Evolutionary conservation across 2,329 filamentous ascomycete species (phyloP).

Genomic region (Trichoderma sp.): DNA sequence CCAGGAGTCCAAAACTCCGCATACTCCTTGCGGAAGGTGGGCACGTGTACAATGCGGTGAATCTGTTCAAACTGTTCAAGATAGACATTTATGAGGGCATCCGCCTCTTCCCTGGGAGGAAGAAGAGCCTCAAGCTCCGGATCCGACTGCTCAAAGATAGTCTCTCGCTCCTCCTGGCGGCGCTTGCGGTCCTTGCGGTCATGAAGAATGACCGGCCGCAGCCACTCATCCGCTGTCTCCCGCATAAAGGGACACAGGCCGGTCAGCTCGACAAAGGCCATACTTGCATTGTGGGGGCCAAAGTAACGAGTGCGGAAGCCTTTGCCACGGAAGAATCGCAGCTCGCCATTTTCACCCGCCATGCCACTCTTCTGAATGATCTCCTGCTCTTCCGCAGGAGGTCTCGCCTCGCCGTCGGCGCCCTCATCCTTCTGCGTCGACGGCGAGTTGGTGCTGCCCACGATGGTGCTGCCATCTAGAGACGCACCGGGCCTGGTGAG

Average conservation of each 20-base stretch:
- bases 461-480: slow-evolving; percentile 52
- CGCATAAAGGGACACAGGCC: slow-evolving; percentile 60
- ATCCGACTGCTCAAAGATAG: slow-evolving; percentile 47
- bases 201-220: slow-evolving; percentile 55
- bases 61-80: slow-evolving; percentile 55
- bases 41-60: slow-evolving; percentile 57
- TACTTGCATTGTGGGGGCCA: slow-evolving; percentile 58
- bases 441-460: slow-evolving; percentile 43
- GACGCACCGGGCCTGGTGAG: slow-evolving; percentile 46
- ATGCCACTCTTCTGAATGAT: slow-evolving; percentile 40
- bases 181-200: slow-evolving; percentile 54
- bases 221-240: slow-evolving; percentile 60
- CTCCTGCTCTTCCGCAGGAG: slow-evolving; percentile 38
- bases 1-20: slow-evolving; percentile 51
- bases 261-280: slow-evolving; percentile 57
- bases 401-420: slow-evolving; percentile 32
- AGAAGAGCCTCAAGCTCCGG: slow-evolving; percentile 49
- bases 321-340: slow-evolving; percentile 57
- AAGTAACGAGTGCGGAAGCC: slow-evolving; percentile 60
- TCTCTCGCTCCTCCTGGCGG: slow-evolving; percentile 52
- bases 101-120: slow-evolving; percentile 46
- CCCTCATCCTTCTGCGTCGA: slow-evolving; percentile 45
- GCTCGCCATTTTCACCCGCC: slow-evolving; percentile 48
- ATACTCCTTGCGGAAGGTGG: slow-evolving; percentile 56
- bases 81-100: slow-evolving; percentile 49